Conservation (phyloP, 192 early-diverging fungal species). For the Backusella parvicylindrica region DNA sequence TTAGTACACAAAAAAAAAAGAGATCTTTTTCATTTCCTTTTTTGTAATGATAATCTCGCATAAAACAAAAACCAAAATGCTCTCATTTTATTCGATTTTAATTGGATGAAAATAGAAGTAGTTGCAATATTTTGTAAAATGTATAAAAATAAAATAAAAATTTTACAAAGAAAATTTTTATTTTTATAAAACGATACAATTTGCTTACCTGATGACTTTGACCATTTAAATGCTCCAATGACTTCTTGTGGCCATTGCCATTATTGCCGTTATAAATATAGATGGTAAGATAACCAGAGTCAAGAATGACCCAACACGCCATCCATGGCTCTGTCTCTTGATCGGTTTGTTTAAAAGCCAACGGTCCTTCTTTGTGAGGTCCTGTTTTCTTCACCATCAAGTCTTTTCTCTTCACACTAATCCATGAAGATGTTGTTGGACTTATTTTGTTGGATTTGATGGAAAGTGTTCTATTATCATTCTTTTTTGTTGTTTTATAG, state of each 20-base stretch:
- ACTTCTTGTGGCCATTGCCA: neutral
- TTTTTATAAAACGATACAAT: neutral
- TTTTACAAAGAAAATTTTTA: neutral
- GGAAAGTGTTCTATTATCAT: neutral
- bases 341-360: constrained; percentile 7
- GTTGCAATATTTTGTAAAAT: neutral
- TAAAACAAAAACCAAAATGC: neutral
- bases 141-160: neutral
- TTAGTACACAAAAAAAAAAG: neutral
- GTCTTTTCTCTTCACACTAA: constrained; percentile 6
- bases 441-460: neutral
- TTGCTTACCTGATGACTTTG: constrained; percentile 1
- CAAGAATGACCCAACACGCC: constrained; percentile 17
- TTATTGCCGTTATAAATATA: neutral
- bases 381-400: constrained; percentile 4
- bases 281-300: constrained; percentile 9
- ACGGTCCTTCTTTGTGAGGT: constrained; percentile 17
- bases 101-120: neutral
- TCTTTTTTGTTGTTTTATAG: neutral
- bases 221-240: neutral
- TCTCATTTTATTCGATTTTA: neutral
- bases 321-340: constrained; percentile 10
- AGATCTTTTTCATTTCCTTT: constrained; percentile 18
- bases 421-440: constrained; percentile 2
- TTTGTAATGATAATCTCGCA: constrained; percentile 18